These are phyloP conservation scores for Thecaphora thlaspeos DNA, from an alignment of 1,284 basidiomycete genomes.

Conservation along the genomic window DNA sequence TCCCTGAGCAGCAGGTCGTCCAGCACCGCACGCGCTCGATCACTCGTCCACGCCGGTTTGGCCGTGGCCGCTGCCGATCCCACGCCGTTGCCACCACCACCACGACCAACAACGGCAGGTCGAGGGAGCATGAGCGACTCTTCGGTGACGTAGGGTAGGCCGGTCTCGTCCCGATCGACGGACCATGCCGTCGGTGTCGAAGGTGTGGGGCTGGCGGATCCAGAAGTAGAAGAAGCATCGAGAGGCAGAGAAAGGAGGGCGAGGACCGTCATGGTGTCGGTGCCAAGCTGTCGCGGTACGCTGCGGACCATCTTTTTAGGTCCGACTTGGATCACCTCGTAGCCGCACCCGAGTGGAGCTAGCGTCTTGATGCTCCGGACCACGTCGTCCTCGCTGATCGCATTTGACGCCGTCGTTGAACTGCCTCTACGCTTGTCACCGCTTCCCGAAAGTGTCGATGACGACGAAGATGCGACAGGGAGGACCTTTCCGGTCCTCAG, in stretches of 20 bases:
- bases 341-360: slow-evolving; percentile 82
- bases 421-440: too few relatives aligned
- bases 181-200: slow-evolving; percentile 71
- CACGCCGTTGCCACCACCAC: too few relatives aligned
- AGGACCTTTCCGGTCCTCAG: slow-evolving; percentile 66
- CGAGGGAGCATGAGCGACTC: slow-evolving; percentile 63
- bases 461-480: too few relatives aligned
- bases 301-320: slow-evolving; percentile 59
- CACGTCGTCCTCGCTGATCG: slow-evolving; percentile 78
- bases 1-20: slow-evolving; percentile 86
- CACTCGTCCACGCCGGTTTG: slow-evolving; percentile 71
- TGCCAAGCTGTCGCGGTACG: slow-evolving; percentile 58
- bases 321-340: slow-evolving; percentile 74
- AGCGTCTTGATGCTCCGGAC: slow-evolving; percentile 81
- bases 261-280: slow-evolving; percentile 58
- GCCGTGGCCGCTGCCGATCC: slow-evolving; percentile 62
- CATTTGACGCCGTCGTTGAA: too few relatives aligned
- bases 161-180: slow-evolving; percentile 4
- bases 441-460: too few relatives aligned
- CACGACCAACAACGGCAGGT: too few relatives aligned
- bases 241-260: slow-evolving; percentile 61
- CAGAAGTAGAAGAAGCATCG: slow-evolving; percentile 69
- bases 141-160: slow-evolving; percentile 60
- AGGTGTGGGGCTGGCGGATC: slow-evolving; percentile 64
- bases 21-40: slow-evolving; percentile 73